Evolutionary conservation across 2,329 filamentous ascomycete species (phyloP), one percentile per base, ranked within the genome.

Genomic region (Metarhizium humberi): DNA sequence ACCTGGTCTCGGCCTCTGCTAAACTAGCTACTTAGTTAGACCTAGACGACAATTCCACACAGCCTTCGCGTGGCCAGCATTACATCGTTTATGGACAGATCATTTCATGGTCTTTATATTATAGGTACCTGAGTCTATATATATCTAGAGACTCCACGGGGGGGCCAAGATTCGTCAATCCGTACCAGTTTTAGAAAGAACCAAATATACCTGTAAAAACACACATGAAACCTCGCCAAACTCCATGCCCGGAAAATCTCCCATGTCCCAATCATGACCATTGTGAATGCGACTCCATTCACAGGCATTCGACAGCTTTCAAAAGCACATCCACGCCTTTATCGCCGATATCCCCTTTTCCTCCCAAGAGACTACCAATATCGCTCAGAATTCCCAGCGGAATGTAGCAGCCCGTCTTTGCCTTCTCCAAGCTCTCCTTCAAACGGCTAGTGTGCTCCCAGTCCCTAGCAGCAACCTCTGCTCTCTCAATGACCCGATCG

Each of bases 391-490:
- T 73, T 0, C 92, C 92, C 16, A 97, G 73, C 0, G 90, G 90
- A 55, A 97, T 83, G 64, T 92, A 92, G 50, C 86, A 88, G 6
- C 86, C 87, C 20, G 84, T 85, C 68, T 86, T 89, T 14, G 87
- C 88, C 63, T 84, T 85, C 63, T 96, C 90, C 57, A 96, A 75
- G 57, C 88, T 92, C 70, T 96, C 91, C 71, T 91, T 94, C 59
- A 97, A 78, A 20, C 90, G 79, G 62, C 88, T 92, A 0, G 94
- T 97, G 70, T 96, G 91, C 73, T 99, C 94, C 91, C 94, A 97
- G 64, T 91, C 89, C 62, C 79, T 85, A 1, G 94, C 94, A 6
- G 94, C 94, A 25, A 86, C 82, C 71, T 99, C 94, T 0, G 94
- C 94, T 25, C 87, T 77, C 66, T 92, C 85, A 58, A 99, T 90